Percentiles rank a stretch among this genome's conserved stretches.
Conservation (phyloP, 345 rosid genomes). For the Combretum micranthum region DNA sequence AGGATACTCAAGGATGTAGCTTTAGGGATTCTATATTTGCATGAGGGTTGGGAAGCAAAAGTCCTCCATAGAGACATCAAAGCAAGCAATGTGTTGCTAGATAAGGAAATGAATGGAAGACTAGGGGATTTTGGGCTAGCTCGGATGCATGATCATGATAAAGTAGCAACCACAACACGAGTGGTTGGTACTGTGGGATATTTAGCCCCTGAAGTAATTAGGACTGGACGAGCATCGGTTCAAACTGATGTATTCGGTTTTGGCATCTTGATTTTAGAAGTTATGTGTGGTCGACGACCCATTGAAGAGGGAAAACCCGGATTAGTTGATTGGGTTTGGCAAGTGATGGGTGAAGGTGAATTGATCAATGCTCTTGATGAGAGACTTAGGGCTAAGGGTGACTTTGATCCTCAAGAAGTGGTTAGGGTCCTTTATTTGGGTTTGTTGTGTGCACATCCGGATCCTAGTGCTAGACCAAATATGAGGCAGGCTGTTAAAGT, state of each 20-base stretch:
- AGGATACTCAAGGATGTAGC: constrained; percentile 60
- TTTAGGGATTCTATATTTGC: constrained; percentile 51
- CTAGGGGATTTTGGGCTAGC: constrained; percentile 75
- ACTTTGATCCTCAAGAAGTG: constrained; percentile 30
- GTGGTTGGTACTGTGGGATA: constrained; percentile 78
- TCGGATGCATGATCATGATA: constrained; percentile 56
- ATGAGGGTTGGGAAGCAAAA: constrained; percentile 71
- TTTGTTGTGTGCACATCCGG: constrained; percentile 54
- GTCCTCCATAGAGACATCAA: constrained; percentile 77
- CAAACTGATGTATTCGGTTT: constrained; percentile 46
- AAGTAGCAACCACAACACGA: constrained; percentile 46
- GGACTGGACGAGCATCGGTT: constrained; percentile 36
- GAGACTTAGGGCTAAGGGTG: constrained; percentile 29
- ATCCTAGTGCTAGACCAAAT: constrained; percentile 42
- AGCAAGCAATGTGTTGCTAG: constrained; percentile 77
- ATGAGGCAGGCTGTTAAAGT: constrained; percentile 76
- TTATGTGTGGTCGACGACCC: constrained; percentile 50
- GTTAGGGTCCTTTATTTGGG: constrained; percentile 56
- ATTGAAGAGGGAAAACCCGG: constrained; percentile 37
- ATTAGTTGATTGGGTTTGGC: constrained; percentile 38
- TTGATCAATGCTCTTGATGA: constrained; percentile 38
- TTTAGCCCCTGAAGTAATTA: constrained; percentile 61
- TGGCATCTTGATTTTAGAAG: constrained; percentile 44
- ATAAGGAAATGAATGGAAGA: constrained; percentile 61
- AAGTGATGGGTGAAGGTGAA: constrained; percentile 34